These are phyloP conservation scores for Metschnikowia dekortorum DNA, from an alignment of 805 yeast genomes.

Conservation along the genomic window DNA sequence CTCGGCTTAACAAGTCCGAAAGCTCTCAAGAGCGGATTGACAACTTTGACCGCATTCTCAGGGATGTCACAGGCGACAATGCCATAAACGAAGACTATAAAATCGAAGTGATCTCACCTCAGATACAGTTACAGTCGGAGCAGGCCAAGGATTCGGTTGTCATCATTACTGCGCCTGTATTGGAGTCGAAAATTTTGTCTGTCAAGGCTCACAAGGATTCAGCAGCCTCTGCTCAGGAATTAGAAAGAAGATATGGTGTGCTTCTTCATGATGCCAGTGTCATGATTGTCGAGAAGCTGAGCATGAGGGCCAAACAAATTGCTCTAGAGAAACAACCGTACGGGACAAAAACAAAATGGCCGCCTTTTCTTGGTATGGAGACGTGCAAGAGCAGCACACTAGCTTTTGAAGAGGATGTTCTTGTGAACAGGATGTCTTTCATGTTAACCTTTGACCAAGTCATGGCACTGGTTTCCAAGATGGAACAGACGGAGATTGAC, in stretches of 20 bases:
- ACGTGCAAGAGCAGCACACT: slow-evolving; percentile 50
- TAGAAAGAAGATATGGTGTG: slow-evolving; percentile 66
- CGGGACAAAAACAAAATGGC: slow-evolving; percentile 70
- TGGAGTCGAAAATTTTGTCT: slow-evolving; percentile 65
- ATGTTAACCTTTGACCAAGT: slow-evolving; percentile 52
- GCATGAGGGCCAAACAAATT: slow-evolving; percentile 28
- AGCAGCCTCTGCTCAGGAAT: slow-evolving; percentile 27
- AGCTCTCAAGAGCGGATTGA: slow-evolving; percentile 21
- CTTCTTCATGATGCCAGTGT: slow-evolving; percentile 67
- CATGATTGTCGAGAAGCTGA: slow-evolving; percentile 57
- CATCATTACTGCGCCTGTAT: slow-evolving; percentile 66
- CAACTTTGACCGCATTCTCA: slow-evolving; percentile 30
- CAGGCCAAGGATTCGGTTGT: slow-evolving; percentile 51
- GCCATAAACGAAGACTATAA: slow-evolving; percentile 35
- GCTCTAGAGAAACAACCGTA: slow-evolving; percentile 49
- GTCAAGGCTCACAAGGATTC: slow-evolving; percentile 44
- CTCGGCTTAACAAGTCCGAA: slow-evolving; percentile 4
- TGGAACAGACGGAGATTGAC: slow-evolving; percentile 11
- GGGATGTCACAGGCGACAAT: slow-evolving; percentile 19
- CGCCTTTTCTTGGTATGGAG: slow-evolving; percentile 84
- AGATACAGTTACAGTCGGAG: slow-evolving; percentile 39
- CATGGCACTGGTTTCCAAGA: slow-evolving; percentile 24
- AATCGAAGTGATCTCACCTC: slow-evolving; percentile 40
- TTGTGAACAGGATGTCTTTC: slow-evolving; percentile 62
- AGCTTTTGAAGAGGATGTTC: slow-evolving; percentile 42